Evolutionary conservation across 2,329 filamentous ascomycete genomes (phyloP), one percentile per base, ranked within the genome.

Genomic region (Alternaria solani): DNA sequence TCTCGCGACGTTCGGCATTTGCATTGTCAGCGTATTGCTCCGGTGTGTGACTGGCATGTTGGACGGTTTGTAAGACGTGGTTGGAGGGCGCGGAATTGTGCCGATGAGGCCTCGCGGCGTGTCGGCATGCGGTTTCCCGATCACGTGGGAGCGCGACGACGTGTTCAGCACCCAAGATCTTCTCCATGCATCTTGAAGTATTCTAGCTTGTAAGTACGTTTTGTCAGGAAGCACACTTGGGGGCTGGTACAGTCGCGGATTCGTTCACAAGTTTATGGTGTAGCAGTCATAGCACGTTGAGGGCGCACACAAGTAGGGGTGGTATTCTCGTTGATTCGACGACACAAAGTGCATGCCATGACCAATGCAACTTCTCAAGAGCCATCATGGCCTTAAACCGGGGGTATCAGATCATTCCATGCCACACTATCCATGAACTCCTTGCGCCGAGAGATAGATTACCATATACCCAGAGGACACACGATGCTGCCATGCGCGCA

Each of bases 31-130:
- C 38, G 7, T 30, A 12, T 55, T 9, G 39, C n/a, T 14, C 12
- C 28, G 47, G 12, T 20, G 42, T 30, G 41, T 53, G 47, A 46
- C 23, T 62, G 48, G 46, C 28, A 53, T 55, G 16, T 47, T 47
- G 28, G 39, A n/a, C 4, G 46, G 63, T 67, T 69, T 64, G 66
- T 68, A 54, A 69, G 62, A 54, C 41, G 39, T 51, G 51, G 36
- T 54, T 61, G 54, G 59, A 42, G 49, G 61, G 58, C 34, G 69
- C 70, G 70, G 70, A 71, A 72, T 64, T 62, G 25, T 11, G 46
- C 70, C 70, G 70, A 51, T 52, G 54, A 28, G 9, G 34, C 39
- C 34, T 3, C 3, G 14, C 4, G 2, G 38, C 2, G 11, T 41
- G 12, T 42, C 39, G 39, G 39, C 23, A 25, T 16, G 20, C 39